Evolutionary conservation across 2,329 filamentous ascomycete species (phyloP), one percentile per base, ranked within the genome.

Genomic region (Trichoderma pleuroti): DNA sequence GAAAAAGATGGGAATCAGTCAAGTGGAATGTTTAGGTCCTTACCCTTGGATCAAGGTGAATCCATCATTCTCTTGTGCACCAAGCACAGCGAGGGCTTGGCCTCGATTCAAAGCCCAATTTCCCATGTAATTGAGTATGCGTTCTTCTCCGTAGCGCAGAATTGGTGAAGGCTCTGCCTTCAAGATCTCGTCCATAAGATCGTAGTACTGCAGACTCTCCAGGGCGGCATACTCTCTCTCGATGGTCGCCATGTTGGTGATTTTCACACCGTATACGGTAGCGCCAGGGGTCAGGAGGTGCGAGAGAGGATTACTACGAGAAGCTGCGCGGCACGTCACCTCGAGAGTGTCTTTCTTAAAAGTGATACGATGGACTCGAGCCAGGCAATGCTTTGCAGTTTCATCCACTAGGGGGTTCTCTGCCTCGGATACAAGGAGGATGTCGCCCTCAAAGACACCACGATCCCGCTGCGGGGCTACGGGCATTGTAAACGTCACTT

Each of bases 1-100:
- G 18, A 16, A 24, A 12, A 32, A n/a, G 4, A 24, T 1, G 12
- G 42, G 2, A 21, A 46, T 12, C 42, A 46, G 42, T 21, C n/a
- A 21, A 21, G n/a, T 6, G 42, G 9, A 34, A 16, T 16, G 39
- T n/a, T 11, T 18, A 63, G 52, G 42, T 60, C 56, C 84, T 78
- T 84, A 91, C 88, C 92, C 96, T 82, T 99, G 96, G 75, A 99
- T 94, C 72, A 99, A 84, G 4, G 96, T 98, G 78, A 99, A 99
- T 0, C 93, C 97, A 81, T 98, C 96, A 75, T 99, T 99, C 76
- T 97, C 94, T 70, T 94, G 88, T 14, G 94, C 95, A 67, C 95
- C 97, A 73, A 96, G 88, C 72, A 99, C 93, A 9, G 96, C 96
- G 80, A 93, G 92, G 4, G 95, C 93, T 78, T 99, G 96, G 7